Percentiles rank a stretch among this genome's conserved stretches.
These are phyloP conservation scores for Malus hybrid DNA, from an alignment of 331 rosid genomes.

Conservation along the genomic window DNA sequence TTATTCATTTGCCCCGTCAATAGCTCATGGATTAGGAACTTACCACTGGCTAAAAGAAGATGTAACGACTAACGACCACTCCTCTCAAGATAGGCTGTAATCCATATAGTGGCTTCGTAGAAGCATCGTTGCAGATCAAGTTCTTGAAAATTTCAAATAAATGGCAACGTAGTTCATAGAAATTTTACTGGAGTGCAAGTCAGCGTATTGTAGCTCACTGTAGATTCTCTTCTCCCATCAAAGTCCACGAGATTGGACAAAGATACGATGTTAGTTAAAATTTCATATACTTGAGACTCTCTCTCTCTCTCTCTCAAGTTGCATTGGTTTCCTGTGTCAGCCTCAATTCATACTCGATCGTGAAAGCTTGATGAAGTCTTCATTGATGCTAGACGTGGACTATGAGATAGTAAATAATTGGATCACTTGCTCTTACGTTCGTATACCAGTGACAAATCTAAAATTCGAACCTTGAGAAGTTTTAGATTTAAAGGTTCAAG, in stretches of 20 bases:
- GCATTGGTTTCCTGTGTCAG: too few relatives aligned
- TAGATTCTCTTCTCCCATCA: conserved; percentile 45
- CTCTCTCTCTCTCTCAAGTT: too few relatives aligned
- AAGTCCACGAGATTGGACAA: conserved; percentile 69
- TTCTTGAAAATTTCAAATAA: conserved; percentile 50
- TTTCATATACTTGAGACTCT: neutral
- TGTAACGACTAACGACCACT: conserved; percentile 23
- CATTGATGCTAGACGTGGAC: too few relatives aligned
- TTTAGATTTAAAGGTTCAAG: too few relatives aligned
- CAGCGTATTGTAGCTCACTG: conserved; percentile 31
- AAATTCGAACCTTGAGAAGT: too few relatives aligned
- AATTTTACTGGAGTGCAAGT: conserved; percentile 35
- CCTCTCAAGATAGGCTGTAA: conserved; percentile 48
- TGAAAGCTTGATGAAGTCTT: too few relatives aligned
- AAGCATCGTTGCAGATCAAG: conserved; percentile 60
- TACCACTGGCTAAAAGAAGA: conserved; percentile 92
- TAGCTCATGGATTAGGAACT: conserved; percentile 93
- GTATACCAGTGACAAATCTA: too few relatives aligned
- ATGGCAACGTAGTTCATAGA: conserved; percentile 32
- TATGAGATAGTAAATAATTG: too few relatives aligned
- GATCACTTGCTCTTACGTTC: too few relatives aligned
- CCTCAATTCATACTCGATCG: too few relatives aligned
- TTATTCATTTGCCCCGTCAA: conserved; percentile 30
- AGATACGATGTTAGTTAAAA: conserved; percentile 47
- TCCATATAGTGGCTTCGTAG: conserved; percentile 51